phyloP scores from a whole-genome alignment of 257 asterid species.

The Salvia rosmarinus region DNA sequence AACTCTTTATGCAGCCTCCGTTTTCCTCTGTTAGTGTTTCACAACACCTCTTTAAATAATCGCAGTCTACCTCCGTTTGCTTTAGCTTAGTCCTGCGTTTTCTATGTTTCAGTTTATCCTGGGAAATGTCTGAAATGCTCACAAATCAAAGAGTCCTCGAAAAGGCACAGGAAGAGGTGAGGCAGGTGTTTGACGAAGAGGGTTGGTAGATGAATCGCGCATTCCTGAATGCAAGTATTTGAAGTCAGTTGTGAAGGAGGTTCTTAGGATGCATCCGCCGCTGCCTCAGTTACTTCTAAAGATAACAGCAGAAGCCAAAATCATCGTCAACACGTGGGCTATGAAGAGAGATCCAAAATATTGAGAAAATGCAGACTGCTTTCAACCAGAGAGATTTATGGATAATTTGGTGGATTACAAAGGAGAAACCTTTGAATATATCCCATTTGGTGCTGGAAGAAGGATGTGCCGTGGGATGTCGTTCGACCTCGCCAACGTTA shows the following conservation, averaged over 20 bases:
- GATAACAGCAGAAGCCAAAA: constrained; percentile 4
- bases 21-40: no score
- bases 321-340: constrained; percentile 32
- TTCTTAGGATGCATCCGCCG: constrained; percentile 37
- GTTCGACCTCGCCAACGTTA: no score
- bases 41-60: no score
- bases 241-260: constrained; percentile 33
- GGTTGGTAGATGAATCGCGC: constrained; percentile 31
- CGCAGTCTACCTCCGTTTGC: no score
- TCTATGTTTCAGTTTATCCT: background rate
- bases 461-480: no score
- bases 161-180: constrained; percentile 36
- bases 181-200: constrained; percentile 26
- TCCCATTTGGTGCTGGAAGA: constrained; percentile 40
- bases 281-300: constrained; percentile 33
- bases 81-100: no score
- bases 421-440: constrained; percentile 20
- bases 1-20: no score
- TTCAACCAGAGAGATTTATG: constrained; percentile 37
- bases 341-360: no score
- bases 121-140: constrained; percentile 37
- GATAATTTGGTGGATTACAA: constrained; percentile 18
- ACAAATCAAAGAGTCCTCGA: constrained; percentile 25
- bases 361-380: constrained; percentile 29
- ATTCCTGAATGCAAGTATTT: constrained; percentile 27